Conservation (phyloP, 2,329 filamentous ascomycete genomes). For the Fonsecaea multimorphosa region DNA sequence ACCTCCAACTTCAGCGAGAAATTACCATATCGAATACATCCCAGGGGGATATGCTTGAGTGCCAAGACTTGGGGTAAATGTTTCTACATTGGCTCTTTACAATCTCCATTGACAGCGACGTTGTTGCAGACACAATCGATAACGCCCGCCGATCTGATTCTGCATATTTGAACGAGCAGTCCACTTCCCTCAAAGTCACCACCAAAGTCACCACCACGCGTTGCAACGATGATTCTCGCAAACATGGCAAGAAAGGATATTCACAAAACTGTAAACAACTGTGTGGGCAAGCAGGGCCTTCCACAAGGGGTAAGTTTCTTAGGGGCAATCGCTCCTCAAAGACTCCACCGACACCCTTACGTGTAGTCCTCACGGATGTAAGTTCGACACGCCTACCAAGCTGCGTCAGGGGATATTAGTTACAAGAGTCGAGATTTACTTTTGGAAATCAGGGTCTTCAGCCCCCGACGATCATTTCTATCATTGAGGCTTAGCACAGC, state of each 20-base stretch:
- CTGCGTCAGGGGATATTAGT: neutral
- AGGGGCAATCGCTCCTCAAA: constrained; percentile 11
- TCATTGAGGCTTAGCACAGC: neutral
- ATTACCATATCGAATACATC: neutral
- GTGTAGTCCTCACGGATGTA: neutral
- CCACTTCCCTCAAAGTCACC: neutral
- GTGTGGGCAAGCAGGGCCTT: constrained; percentile 9
- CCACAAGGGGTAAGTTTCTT: constrained; percentile 10
- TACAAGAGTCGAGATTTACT: neutral
- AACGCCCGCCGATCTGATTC: neutral
- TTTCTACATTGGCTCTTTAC: neutral
- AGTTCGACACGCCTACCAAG: neutral
- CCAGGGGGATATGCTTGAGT: neutral
- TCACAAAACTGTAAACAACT: constrained; percentile 11
- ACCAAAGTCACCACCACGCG: neutral
- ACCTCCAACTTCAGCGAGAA: neutral
- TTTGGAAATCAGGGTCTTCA: neutral
- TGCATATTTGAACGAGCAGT: neutral
- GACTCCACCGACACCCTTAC: constrained; percentile 4
- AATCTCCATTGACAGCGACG: neutral
- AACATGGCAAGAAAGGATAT: neutral
- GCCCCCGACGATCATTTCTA: neutral
- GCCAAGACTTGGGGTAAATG: neutral
- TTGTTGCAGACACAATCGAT: neutral
- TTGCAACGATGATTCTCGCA: neutral